Evolutionary conservation across 1,284 basidiomycete species (phyloP), one percentile per base, ranked within the genome.

Genomic region (Ganoderma lucidum): DNA sequence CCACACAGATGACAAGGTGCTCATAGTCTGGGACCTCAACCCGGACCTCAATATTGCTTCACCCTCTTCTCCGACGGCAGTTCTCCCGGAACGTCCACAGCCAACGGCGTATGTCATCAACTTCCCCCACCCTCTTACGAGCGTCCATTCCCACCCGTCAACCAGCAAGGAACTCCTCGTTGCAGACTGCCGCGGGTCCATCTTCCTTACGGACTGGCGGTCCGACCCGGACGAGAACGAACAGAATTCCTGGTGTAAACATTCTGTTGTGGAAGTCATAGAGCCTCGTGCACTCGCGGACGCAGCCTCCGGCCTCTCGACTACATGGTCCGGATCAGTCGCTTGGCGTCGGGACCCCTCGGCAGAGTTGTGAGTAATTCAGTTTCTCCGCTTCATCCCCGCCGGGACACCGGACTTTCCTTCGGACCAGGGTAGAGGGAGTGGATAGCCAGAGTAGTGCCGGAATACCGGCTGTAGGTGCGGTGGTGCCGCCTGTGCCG

Each of bases 11-110:
- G 93, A 94, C 80, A 92, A 89, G 76, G 91, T 90, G 84, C 84
- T 94, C 61, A 91, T 94, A 87, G 88, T 95, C 17, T 95, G 93
- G 93, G 92, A 95, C 78, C 85, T 95, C 23, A 82, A 87, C 75
- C 91, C 92, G 2, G 77, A 81, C 32, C 67, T 84, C 63, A 80
- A 87, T 68, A 80, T 86, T 48, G 76, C 81, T 37, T 81, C 83
- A 15, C 64, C 83, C 77, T 68, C 81, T 77, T 67, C 81, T 78
- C 68, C 75, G 76, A 62, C 75, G 75, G 35, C 69, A 60, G 45
- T 61, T 59, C 56, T 70, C 68, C 66, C 75, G 17, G 41, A 62
- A 69, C 83, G 88, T 41, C 83, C 85, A 6, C 90, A 91, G 70
- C 93, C 93, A 2, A 92, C 90, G 35, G 91, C 93, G 42, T 92